These are phyloP conservation scores for Petunia secreta DNA, from an alignment of 257 asterid species.

Conservation along the genomic window DNA sequence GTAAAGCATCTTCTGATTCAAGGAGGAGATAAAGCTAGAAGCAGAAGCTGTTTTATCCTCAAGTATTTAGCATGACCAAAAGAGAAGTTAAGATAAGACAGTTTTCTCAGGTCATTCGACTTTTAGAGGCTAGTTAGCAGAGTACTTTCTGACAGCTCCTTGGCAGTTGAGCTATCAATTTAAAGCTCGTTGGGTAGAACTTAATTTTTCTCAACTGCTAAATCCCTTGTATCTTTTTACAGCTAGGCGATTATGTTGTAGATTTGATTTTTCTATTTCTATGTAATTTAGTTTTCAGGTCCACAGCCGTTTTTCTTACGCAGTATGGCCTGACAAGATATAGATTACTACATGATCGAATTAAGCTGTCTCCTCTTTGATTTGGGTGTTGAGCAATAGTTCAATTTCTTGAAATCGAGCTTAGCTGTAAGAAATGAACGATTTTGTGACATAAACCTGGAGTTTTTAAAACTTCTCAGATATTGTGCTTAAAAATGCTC, in stretches of 20 bases:
- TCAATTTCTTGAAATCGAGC: background rate
- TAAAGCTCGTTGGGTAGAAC: background rate
- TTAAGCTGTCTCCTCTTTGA: background rate
- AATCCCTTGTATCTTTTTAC: background rate
- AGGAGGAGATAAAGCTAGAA: constrained; percentile 21
- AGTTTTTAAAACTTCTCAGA: too few species aligned
- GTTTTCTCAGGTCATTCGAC: background rate
- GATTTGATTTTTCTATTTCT: background rate
- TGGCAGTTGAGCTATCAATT: background rate
- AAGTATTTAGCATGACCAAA: background rate
- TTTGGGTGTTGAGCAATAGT: background rate
- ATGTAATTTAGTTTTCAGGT: background rate
- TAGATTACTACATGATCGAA: background rate
- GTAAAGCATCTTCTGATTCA: constrained; percentile 48
- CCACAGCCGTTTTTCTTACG: background rate
- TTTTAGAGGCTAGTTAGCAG: background rate
- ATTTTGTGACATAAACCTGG: background rate
- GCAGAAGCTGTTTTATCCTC: background rate
- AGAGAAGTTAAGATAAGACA: background rate
- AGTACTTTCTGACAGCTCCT: background rate
- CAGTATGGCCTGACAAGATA: background rate
- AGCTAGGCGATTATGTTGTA: background rate
- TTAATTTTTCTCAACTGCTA: background rate
- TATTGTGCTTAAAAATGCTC: too few species aligned
- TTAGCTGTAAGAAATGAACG: background rate